phyloP scores from a whole-genome alignment of 805 yeast genomes.

The Torulaspora delbrueckii region DNA sequence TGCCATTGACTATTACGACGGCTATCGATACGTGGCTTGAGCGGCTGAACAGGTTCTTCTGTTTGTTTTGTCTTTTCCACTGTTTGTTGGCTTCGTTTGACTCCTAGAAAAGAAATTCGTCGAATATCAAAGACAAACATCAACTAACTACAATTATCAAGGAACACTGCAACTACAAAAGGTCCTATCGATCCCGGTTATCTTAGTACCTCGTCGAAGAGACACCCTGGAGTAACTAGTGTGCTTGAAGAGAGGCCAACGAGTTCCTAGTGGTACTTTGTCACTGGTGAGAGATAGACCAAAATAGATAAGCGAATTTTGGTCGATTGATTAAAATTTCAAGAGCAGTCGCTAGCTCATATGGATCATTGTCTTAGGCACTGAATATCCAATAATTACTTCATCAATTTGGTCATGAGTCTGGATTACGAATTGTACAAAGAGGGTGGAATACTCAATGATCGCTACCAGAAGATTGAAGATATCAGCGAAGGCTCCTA shows the following conservation, averaged over 20 bases:
- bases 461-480: slow-evolving; percentile 61
- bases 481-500: slow-evolving; percentile 89
- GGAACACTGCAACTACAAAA: slow-evolving; percentile 1
- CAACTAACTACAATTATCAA: background rate
- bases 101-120: slow-evolving; percentile 6
- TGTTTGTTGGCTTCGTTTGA: slow-evolving; percentile 4
- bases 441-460: slow-evolving; percentile 50
- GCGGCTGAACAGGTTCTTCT: background rate
- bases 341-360: background rate
- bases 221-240: background rate
- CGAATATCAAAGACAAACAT: slow-evolving; percentile 6
- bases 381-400: background rate
- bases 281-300: background rate
- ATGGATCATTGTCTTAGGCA: background rate
- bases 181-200: slow-evolving; percentile 1
- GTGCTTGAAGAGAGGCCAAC: background rate
- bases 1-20: background rate
- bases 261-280: slow-evolving; percentile 1
- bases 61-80: background rate
- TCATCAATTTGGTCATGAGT: slow-evolving; percentile 16
- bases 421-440: slow-evolving; percentile 39
- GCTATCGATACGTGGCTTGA: background rate
- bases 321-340: background rate
- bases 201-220: background rate
- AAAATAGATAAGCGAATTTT: background rate